Evolutionary conservation across 2,329 filamentous ascomycete species (phyloP), one percentile per base, ranked within the genome.

Genomic region (Scortechinia acanthostroma): DNA sequence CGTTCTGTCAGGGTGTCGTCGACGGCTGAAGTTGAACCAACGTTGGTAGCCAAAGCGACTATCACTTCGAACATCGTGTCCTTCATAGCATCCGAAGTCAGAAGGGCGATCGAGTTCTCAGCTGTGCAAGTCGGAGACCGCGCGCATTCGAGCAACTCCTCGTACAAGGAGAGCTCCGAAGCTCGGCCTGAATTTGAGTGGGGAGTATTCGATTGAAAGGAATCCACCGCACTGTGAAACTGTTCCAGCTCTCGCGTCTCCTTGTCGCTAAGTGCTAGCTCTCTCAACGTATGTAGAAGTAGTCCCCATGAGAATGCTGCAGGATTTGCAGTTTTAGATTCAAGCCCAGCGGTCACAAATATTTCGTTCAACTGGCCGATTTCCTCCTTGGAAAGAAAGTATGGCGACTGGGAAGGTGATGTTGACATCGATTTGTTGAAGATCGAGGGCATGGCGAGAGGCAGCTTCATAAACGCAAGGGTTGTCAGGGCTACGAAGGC

Each of bases 181-280:
- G 6, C 35, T 17, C 35, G 35, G 10, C 10, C 10, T 6, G 17
- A 19, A 19, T 17, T 10, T 10, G 10, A 6, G 17, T 40, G 10
- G 10, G 35, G 35, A 17, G 35, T 40, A 17, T 40, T 40, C 6
- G 35, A 40, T 17, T 40, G 35, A 17, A 40, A 40, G 10, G 35
- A 40, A 40, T 40, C 35, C 6, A 40, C 35, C 6, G 35, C 35
- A 40, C 35, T 40, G 35, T 40, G 10, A 19, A 40, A 19, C 35
- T 40, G 35, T 19, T 40, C 35, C 17, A 40, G 10, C 20, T 40
- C 35, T 40, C 35, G 35, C 14, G 35, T 40, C 17, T 40, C 35
- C 35, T 10, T 19, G 20, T 40, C 35, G 35, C 17, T 40, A 6
- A 19, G 10, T 13, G 35, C 35, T 19, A 40, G 35, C 35, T 40